phyloP scores from a whole-genome alignment of 495 filamentous ascomycete species.

The Thozetella sp. region DNA sequence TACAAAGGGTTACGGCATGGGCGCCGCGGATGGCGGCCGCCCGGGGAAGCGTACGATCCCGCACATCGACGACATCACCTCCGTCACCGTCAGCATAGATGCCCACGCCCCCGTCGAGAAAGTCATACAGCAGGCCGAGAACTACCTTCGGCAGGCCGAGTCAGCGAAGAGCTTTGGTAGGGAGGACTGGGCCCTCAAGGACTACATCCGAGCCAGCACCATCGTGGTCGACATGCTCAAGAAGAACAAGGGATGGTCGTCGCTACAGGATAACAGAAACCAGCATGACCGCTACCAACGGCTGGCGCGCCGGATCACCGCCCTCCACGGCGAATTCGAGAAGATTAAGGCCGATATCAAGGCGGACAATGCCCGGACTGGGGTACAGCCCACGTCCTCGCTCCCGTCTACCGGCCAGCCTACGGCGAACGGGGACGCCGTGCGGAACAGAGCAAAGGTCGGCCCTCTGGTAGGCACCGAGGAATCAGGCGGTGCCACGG shows the following conservation, averaged over 20 bases:
- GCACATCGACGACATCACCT: constrained; percentile 75
- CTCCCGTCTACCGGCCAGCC: constrained; percentile 1
- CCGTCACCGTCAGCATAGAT: constrained; percentile 42
- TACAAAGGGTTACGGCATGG: constrained; percentile 6
- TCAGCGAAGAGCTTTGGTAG: constrained; percentile 51
- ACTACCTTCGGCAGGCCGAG: constrained; percentile 49
- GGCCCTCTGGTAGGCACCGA: neutral
- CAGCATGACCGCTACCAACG: constrained; percentile 41
- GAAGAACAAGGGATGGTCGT: constrained; percentile 38
- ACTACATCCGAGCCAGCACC: constrained; percentile 79
- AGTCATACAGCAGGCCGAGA: constrained; percentile 51
- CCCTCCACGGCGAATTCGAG: constrained; percentile 46
- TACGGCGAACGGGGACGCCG: constrained; percentile 1
- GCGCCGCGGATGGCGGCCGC: constrained; percentile 8
- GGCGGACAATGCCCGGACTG: constrained; percentile 62
- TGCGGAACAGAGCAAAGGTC: neutral
- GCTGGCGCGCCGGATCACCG: constrained; percentile 35
- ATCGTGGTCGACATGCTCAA: constrained; percentile 68
- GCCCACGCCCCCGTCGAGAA: constrained; percentile 45
- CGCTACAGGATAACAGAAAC: constrained; percentile 20
- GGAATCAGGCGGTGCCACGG: neutral
- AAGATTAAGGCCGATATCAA: constrained; percentile 68
- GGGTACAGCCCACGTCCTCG: constrained; percentile 36
- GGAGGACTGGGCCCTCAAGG: constrained; percentile 54
- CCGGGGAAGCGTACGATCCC: constrained; percentile 50